Evolutionary conservation across 768 basidiomycete species (phyloP).

Genomic region (Termitomyces sp.): DNA sequence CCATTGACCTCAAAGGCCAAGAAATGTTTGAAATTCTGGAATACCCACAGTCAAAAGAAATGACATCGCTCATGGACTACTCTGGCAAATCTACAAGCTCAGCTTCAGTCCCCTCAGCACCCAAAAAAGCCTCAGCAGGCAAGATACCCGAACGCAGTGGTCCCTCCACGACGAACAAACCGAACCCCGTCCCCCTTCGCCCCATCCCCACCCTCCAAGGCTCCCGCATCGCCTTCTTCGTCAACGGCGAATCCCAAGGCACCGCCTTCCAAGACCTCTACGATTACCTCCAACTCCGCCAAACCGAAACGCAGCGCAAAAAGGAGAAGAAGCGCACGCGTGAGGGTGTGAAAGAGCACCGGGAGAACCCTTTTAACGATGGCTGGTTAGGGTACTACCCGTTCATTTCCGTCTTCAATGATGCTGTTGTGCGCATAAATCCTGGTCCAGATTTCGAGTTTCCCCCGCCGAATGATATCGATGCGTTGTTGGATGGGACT

Average conservation of each 20-base stretch:
- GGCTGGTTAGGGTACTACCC: slow-evolving; percentile 95
- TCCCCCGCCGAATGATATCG: slow-evolving; percentile 77
- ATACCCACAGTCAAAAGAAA: slow-evolving; percentile 87
- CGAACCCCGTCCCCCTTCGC: slow-evolving; percentile 45
- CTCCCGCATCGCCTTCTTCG: slow-evolving; percentile 84
- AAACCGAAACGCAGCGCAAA: slow-evolving; percentile 56
- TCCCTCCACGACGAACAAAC: slow-evolving; percentile 33
- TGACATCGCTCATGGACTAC: slow-evolving; percentile 84
- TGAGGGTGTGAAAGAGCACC: slow-evolving; percentile 69
- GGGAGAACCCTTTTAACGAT: slow-evolving; percentile 88
- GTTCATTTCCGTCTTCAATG: slow-evolving; percentile 90
- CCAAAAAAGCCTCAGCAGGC: slow-evolving; percentile 65
- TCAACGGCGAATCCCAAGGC: slow-evolving; percentile 85
- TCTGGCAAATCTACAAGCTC: slow-evolving; percentile 55
- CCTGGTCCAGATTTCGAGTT: slow-evolving; percentile 85
- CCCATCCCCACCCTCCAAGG: slow-evolving; percentile 65
- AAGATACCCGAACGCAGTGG: slow-evolving; percentile 63
- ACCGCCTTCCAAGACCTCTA: slow-evolving; percentile 85
- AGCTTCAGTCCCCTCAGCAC: slow-evolving; percentile 51
- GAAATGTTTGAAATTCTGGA: slow-evolving; percentile 94
- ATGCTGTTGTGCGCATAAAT: slow-evolving; percentile 80
- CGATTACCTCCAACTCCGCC: slow-evolving; percentile 82
- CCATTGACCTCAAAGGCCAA: slow-evolving; percentile 95
- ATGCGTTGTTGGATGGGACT: slow-evolving; percentile 47
- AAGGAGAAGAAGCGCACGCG: slow-evolving; percentile 62